These are phyloP conservation scores for Prunus yedoensis DNA, from an alignment of 331 rosid genomes.

Conservation along the genomic window DNA sequence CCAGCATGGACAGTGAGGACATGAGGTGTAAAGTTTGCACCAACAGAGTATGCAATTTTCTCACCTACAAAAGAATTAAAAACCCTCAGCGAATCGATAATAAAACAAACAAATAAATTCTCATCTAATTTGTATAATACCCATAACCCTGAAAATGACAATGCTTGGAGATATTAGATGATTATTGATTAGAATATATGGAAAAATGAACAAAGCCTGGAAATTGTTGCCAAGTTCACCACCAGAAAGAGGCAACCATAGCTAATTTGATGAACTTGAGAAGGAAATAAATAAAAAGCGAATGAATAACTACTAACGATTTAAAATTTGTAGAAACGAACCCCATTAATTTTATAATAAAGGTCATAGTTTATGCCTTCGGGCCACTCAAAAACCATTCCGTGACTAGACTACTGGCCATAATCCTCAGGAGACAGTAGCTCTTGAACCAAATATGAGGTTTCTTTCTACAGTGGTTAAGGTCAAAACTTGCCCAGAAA, in stretches of 20 bases:
- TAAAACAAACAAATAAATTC: neutral
- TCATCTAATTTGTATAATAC: neutral
- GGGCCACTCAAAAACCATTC: neutral
- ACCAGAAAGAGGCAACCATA: neutral
- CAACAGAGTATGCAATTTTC: constrained; percentile 65
- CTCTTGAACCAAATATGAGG: neutral
- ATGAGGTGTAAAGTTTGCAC: constrained; percentile 82
- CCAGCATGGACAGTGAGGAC: constrained; percentile 80
- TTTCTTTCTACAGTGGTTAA: neutral
- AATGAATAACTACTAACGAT: neutral
- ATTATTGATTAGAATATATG: neutral
- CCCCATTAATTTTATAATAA: neutral
- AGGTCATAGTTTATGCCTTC: neutral
- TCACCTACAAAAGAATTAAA: constrained; percentile 47
- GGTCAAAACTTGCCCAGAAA: constrained; percentile 1
- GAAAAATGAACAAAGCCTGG: constrained; percentile 2
- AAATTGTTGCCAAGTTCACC: constrained; percentile 4
- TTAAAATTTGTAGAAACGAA: neutral
- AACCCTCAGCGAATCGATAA: neutral
- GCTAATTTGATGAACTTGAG: neutral
- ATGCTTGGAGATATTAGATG: neutral
- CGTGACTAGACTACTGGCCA: neutral
- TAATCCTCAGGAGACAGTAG: neutral
- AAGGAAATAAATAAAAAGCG: neutral
- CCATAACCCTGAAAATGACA: neutral